These are phyloP conservation scores for Coelastrella sp. DNA, from an alignment of 139 green algal species.

Conservation along the genomic window DNA sequence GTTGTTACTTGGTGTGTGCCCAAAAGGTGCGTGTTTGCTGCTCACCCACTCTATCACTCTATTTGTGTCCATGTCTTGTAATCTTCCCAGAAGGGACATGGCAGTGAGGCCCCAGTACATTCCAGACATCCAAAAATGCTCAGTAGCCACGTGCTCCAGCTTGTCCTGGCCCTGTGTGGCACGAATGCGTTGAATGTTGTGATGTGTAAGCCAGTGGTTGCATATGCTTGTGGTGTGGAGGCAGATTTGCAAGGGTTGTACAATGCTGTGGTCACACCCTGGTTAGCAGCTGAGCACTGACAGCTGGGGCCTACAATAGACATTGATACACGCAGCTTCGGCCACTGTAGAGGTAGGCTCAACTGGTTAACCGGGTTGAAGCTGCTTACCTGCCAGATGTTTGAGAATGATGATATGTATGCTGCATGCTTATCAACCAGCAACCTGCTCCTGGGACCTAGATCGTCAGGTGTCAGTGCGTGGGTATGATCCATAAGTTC, in stretches of 20 bases:
- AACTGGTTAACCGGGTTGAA: background rate
- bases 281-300: too few relatives aligned
- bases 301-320: too few relatives aligned
- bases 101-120: slow-evolving; percentile 98
- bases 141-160: slow-evolving; percentile 83
- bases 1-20: background rate
- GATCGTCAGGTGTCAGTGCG: slow-evolving; percentile 47
- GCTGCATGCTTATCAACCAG: slow-evolving; percentile 81
- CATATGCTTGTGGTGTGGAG: too few relatives aligned
- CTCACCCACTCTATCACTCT: slow-evolving; percentile 71
- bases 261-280: too few relatives aligned
- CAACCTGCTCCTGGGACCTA: slow-evolving; percentile 57
- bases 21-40: background rate
- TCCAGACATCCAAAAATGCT: slow-evolving; percentile 97
- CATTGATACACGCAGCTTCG: too few relatives aligned
- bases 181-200: background rate
- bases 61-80: slow-evolving; percentile 77
- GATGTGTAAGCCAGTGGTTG: too few relatives aligned
- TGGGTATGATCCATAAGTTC: background rate
- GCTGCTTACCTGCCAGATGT: slow-evolving; percentile 64
- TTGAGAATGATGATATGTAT: slow-evolving; percentile 80
- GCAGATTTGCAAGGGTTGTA: too few relatives aligned
- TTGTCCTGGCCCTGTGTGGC: slow-evolving; percentile 55
- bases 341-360: too few relatives aligned
- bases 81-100: slow-evolving; percentile 80